These are phyloP conservation scores for Phytophthora foliorum DNA, from an alignment of 352 stramenopile genomes.

Conservation along the genomic window DNA sequence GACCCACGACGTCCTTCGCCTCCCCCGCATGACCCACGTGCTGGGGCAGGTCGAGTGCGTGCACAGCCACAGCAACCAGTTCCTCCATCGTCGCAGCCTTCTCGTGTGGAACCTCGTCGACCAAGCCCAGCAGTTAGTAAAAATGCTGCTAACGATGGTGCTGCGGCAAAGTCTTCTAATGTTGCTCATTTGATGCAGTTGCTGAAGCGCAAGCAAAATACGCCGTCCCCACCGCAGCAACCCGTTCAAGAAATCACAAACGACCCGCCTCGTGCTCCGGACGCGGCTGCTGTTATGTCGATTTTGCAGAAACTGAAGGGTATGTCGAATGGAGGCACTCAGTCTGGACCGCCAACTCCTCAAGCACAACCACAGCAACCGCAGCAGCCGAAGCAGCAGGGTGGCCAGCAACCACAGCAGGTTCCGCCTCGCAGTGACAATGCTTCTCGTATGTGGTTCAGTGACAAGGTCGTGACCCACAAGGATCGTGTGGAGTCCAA, in stretches of 20 bases:
- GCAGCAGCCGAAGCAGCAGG: conserved; percentile 26
- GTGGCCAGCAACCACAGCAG: conserved; percentile 21
- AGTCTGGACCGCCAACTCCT: conserved; percentile 18
- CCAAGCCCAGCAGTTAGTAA: conserved; percentile 23
- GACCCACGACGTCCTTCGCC: conserved; percentile 44
- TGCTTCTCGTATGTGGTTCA: conserved; percentile 88
- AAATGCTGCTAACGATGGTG: conserved; percentile 23
- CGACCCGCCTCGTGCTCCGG: conserved; percentile 58
- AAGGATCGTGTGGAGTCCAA: conserved; percentile 90
- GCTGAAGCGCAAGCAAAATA: conserved; percentile 75
- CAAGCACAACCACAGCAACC: conserved; percentile 24
- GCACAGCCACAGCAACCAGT: conserved; percentile 10
- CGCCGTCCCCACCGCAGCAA: conserved; percentile 31
- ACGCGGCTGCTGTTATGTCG: conserved; percentile 85
- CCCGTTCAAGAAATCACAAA: conserved; percentile 66
- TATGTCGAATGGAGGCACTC: conserved; percentile 37
- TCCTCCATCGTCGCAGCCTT: conserved; percentile 24
- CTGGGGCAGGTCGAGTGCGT: conserved; percentile 15
- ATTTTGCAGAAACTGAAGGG: conserved; percentile 88
- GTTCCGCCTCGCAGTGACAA: conserved; percentile 39
- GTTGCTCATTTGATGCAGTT: conserved; percentile 86
- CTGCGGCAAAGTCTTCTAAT: conserved; percentile 68
- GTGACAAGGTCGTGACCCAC: conserved; percentile 82
- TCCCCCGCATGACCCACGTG: conserved; percentile 37
- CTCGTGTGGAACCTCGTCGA: conserved; percentile 27